These are phyloP conservation scores for Phytophthora kernoviae DNA, from an alignment of 352 stramenopile species.

Conservation along the genomic window DNA sequence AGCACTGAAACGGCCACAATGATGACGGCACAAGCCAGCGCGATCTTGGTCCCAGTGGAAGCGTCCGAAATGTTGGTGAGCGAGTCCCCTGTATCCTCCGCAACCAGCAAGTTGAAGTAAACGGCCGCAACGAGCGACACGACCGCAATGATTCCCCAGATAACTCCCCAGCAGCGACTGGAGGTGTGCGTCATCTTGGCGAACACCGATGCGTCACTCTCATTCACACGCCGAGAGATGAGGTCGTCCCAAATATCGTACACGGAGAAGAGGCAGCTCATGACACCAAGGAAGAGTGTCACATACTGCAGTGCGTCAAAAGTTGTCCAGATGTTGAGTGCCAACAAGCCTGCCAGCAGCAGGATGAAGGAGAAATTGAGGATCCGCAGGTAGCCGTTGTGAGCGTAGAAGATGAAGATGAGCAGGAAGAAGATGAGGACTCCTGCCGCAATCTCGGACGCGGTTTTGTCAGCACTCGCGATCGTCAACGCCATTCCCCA, in stretches of 20 bases:
- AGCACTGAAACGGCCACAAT: slow-evolving; percentile 64
- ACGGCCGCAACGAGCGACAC: slow-evolving; percentile 75
- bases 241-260: slow-evolving; percentile 93
- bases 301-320: slow-evolving; percentile 82
- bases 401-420: slow-evolving; percentile 87
- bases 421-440: slow-evolving; percentile 89
- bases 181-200: slow-evolving; percentile 92
- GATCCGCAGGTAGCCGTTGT: slow-evolving; percentile 86
- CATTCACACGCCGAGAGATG: slow-evolving; percentile 87
- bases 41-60: slow-evolving; percentile 61
- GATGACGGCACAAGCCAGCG: slow-evolving; percentile 47
- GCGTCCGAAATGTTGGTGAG: slow-evolving; percentile 57
- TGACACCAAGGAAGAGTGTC: slow-evolving; percentile 89
- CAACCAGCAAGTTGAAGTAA: slow-evolving; percentile 86
- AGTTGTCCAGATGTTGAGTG: slow-evolving; percentile 66
- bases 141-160: slow-evolving; percentile 85
- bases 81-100: slow-evolving; percentile 50
- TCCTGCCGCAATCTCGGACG: slow-evolving; percentile 73
- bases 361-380: slow-evolving; percentile 88
- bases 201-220: slow-evolving; percentile 89
- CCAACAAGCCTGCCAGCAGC: slow-evolving; percentile 76
- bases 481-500: slow-evolving; percentile 90
- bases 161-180: slow-evolving; percentile 89
- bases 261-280: slow-evolving; percentile 92
- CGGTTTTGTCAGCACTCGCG: slow-evolving; percentile 60